phyloP scores from a whole-genome alignment of 495 filamentous ascomycete genomes.

The Aspergillus coremiiformis region DNA sequence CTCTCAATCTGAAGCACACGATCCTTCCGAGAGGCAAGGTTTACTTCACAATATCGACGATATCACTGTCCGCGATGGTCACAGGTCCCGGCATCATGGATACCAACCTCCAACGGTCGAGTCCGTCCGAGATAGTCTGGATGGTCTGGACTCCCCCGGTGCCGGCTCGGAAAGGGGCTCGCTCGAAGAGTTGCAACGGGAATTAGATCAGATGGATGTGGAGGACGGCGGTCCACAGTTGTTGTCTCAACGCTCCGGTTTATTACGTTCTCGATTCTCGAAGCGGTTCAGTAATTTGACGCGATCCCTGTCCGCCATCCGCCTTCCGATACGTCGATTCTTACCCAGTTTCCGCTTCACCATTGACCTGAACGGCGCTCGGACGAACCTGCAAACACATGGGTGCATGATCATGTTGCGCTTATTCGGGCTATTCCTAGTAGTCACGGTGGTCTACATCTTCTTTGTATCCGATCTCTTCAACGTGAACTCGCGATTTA shows the following conservation, averaged over 20 bases:
- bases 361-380: constrained; percentile 26
- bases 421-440: constrained; percentile 63
- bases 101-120: constrained; percentile 75
- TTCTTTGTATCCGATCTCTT: constrained; percentile 80
- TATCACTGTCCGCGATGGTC: constrained; percentile 20
- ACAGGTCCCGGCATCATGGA: constrained; percentile 34
- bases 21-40: constrained; percentile 56
- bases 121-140: constrained; percentile 54
- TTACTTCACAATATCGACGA: constrained; percentile 39
- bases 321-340: constrained; percentile 46
- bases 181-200: constrained; percentile 58
- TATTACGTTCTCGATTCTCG: constrained; percentile 44
- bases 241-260: constrained; percentile 29
- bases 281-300: constrained; percentile 50
- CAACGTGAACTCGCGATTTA: constrained; percentile 38
- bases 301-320: constrained; percentile 47
- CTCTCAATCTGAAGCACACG: constrained; percentile 50
- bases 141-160: constrained; percentile 42
- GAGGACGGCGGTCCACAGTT: constrained; percentile 55
- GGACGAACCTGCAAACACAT: constrained; percentile 24
- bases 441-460: constrained; percentile 69
- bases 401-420: constrained; percentile 60
- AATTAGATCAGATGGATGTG: constrained; percentile 87
- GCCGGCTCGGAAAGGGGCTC: constrained; percentile 38
- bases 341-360: constrained; percentile 37